A percentile compares a stretch with the other conserved stretches of the same genome.
Conservation (phyloP, 1,284 basidiomycete genomes). For the Lignosus rhinocerotis region DNA sequence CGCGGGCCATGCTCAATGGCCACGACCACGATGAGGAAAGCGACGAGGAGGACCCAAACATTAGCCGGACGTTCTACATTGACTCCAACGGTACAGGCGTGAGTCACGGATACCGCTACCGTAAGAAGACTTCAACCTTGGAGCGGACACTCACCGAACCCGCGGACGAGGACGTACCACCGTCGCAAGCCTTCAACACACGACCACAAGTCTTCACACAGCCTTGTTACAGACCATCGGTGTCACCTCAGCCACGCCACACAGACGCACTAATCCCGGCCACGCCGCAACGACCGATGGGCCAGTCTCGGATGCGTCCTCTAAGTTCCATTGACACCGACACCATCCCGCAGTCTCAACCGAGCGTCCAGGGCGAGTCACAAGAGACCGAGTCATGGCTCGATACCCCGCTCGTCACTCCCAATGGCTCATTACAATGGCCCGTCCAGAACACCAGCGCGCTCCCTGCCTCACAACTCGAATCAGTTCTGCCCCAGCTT, state of each 20-base stretch:
- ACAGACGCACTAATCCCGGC: slow-evolving; percentile 7
- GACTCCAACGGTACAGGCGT: slow-evolving; percentile 20
- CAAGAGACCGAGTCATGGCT: slow-evolving; percentile 47
- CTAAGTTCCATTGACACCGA: slow-evolving; percentile 10
- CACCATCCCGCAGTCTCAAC: slow-evolving; percentile 16
- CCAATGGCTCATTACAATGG: slow-evolving; percentile 54
- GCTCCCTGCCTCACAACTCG: slow-evolving; percentile 40
- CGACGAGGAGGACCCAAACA: slow-evolving; percentile 22
- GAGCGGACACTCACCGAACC: slow-evolving; percentile 55
- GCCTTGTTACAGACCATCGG: background rate
- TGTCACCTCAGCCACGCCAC: slow-evolving; percentile 1
- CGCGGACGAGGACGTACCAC: slow-evolving; percentile 34
- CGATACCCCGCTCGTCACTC: slow-evolving; percentile 54
- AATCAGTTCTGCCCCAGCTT: slow-evolving; percentile 35
- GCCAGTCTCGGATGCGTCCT: slow-evolving; percentile 5
- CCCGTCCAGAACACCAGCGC: slow-evolving; percentile 34
- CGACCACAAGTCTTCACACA: slow-evolving; percentile 7
- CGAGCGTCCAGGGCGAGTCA: slow-evolving; percentile 33
- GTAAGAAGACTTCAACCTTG: slow-evolving; percentile 36
- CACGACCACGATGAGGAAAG: slow-evolving; percentile 33
- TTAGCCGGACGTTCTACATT: slow-evolving; percentile 20
- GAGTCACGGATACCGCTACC: slow-evolving; percentile 18
- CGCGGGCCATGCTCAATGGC: slow-evolving; percentile 25
- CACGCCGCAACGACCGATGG: slow-evolving; percentile 10
- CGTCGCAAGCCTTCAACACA: slow-evolving; percentile 26